These are phyloP conservation scores for Russula lepida DNA, from an alignment of 768 basidiomycete genomes.

Conservation along the genomic window DNA sequence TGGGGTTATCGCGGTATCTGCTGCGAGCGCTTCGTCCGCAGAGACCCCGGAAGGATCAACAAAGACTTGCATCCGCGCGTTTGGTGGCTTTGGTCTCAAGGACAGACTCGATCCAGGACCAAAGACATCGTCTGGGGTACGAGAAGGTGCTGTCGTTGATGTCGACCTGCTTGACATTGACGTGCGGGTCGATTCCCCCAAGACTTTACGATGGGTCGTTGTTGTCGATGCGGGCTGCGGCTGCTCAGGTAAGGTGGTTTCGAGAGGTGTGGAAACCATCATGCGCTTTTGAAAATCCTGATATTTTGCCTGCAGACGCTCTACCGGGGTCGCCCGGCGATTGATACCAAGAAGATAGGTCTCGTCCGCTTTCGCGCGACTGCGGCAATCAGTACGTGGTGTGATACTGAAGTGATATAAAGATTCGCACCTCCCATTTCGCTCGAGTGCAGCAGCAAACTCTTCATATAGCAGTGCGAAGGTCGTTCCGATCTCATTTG, in stretches of 20 bases:
- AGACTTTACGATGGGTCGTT: constrained; percentile 34
- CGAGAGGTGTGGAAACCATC: constrained; percentile 44
- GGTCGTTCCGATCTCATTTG: constrained; percentile 81
- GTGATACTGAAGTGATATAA: constrained; percentile 20
- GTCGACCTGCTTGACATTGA: constrained; percentile 24
- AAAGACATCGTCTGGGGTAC: constrained; percentile 26
- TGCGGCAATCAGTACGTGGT: constrained; percentile 27
- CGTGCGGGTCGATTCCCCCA: constrained; percentile 36
- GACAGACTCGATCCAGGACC: constrained; percentile 23
- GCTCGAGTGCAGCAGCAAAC: constrained; percentile 76
- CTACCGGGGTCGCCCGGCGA: constrained; percentile 70
- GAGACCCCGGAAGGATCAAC: constrained; percentile 57
- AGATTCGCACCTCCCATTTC: constrained; percentile 60
- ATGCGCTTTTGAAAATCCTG: constrained; percentile 88
- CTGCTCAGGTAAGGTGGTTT: constrained; percentile 28
- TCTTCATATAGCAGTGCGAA: constrained; percentile 88
- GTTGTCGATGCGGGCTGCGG: constrained; percentile 28
- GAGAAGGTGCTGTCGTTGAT: constrained; percentile 22
- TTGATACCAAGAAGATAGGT: constrained; percentile 84
- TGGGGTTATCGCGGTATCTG: constrained; percentile 32
- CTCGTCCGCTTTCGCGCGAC: constrained; percentile 83
- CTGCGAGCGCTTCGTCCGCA: constrained; percentile 40
- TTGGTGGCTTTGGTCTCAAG: constrained; percentile 37
- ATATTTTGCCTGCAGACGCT: constrained; percentile 69
- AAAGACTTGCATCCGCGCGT: constrained; percentile 58